Evolutionary conservation across 176 grass and related monocot species (phyloP), one percentile per base, ranked within the genome.

Genomic region (Phoenix roebelenii): DNA sequence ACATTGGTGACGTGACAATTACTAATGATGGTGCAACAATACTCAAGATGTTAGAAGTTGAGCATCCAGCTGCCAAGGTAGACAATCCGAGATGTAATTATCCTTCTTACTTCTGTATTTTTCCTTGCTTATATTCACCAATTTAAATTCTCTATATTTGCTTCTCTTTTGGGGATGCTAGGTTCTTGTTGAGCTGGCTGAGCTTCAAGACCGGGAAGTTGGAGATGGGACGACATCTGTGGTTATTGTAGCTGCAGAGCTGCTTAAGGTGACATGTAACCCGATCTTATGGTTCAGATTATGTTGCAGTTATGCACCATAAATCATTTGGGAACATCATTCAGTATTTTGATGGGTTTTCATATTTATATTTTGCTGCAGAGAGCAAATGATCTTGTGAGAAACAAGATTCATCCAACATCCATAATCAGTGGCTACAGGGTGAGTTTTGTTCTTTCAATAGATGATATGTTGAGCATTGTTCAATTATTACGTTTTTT

Each of bases 1-100:
- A 98, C 66, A 98, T 98, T 22, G 88, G 93, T 67, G 84, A 98
- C 69, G 93, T 92, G 55, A 92, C 84, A 49, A 98, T 92, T 48
- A 98, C 93, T 64, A 98, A 92, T 71, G 93, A 92, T 69, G 93
- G 93, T 16, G 84, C 87, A 59, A 98, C 88, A 30, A 98, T 98
- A 76, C 74, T 92, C 18, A 98, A 70, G 79, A 98, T 92, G 84
- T 75, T 98, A 67, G 93, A 98, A 74, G 84, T 98, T 4, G 93
- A 92, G 77, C 87, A 92, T 61, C 87, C 87, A 76, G 84, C 84
- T 25, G 93, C 87, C 55, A 89, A 89, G 87, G 87, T 98, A 73
- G 54, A 49, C 22, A 65, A 69, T 35, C 7, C 16, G 7, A 39
- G 16, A 18, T 20, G 52, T 39, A 39, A 39, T 39, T 39, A 12